A percentile compares a stretch with the other conserved stretches of the same genome.
phyloP scores from a whole-genome alignment of 192 early-diverging fungal genomes.

The Coemansia guatemalensis region DNA sequence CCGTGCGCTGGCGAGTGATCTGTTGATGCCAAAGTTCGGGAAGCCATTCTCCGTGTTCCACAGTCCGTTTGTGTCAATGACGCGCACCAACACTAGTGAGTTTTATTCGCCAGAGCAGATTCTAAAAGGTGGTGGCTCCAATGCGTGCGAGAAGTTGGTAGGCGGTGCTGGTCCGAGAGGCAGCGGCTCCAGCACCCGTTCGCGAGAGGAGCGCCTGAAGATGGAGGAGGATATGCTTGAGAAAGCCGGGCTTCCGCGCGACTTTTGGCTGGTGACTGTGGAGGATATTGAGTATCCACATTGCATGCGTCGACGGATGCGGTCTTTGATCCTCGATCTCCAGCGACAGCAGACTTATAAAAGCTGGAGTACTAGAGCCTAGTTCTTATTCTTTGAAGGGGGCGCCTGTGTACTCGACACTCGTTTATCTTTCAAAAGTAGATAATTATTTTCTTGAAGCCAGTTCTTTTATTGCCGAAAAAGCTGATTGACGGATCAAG shows the following conservation, averaged over 20 bases:
- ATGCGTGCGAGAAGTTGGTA: conserved; percentile 2
- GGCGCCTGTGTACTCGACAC: no score
- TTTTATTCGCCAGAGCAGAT: conserved; percentile 21
- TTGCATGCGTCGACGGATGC: conserved; percentile 46
- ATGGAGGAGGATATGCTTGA: conserved; percentile 44
- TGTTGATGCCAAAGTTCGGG: conserved; percentile 40
- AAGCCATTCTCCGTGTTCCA: conserved; percentile 35
- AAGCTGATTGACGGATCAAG: no score
- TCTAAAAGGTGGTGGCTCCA: conserved; percentile 29
- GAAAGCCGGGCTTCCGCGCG: conserved; percentile 40
- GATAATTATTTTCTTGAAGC: no score
- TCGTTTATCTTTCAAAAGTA: no score
- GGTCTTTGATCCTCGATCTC: conserved; percentile 36
- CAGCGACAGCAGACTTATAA: conserved; percentile 23
- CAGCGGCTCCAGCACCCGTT: not conserved
- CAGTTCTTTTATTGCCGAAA: no score
- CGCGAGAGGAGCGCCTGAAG: conserved; percentile 36
- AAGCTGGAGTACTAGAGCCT: no score
- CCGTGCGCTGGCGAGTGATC: conserved; percentile 41
- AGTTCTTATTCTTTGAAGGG: no score
- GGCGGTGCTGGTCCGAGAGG: conserved; percentile 3
- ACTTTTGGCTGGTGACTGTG: conserved; percentile 54
- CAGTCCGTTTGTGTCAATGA: conserved; percentile 26
- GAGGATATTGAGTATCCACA: conserved; percentile 56
- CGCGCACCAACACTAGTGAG: conserved; percentile 4